phyloP scores from a whole-genome alignment of 23 red algal species.

The Gracilaria gracilis region DNA sequence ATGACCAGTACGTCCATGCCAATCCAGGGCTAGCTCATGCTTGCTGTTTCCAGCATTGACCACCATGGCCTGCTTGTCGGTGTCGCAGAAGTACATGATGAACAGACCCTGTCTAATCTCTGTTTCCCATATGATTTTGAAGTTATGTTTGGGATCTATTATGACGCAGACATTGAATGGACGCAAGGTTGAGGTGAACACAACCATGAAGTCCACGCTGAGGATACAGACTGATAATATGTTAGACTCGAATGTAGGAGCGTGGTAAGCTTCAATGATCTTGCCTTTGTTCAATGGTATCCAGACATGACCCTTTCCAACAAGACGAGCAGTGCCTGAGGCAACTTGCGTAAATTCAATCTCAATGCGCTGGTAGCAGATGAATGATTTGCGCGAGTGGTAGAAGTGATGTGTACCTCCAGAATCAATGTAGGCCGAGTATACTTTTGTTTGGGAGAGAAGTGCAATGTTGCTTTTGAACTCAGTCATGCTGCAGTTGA shows the following conservation, averaged over 20 bases:
- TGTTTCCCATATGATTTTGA: not conserved
- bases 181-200: too few relatives aligned
- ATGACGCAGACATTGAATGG: not conserved
- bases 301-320: slow-evolving; percentile 19
- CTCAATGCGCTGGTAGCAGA: not conserved
- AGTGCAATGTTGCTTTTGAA: not conserved
- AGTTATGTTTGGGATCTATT: not conserved
- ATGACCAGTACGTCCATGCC: slow-evolving; percentile 15
- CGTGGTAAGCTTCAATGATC: slow-evolving; percentile 23
- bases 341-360: not conserved
- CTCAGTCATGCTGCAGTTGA: not conserved
- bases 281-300: slow-evolving; percentile 12
- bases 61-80: too few relatives aligned
- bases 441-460: not conserved
- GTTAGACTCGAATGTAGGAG: too few relatives aligned
- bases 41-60: too few relatives aligned
- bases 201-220: too few relatives aligned
- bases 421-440: slow-evolving; percentile 30
- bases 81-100: not conserved
- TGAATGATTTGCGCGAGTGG: slow-evolving; percentile 15
- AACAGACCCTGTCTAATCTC: too few relatives aligned
- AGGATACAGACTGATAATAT: too few relatives aligned
- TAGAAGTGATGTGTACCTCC: slow-evolving; percentile 39
- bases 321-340: not conserved
- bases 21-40: not conserved